Evolutionary conservation across 1,139 yeast genomes (phyloP).

Genomic region (Yamadazyma diospyri): DNA sequence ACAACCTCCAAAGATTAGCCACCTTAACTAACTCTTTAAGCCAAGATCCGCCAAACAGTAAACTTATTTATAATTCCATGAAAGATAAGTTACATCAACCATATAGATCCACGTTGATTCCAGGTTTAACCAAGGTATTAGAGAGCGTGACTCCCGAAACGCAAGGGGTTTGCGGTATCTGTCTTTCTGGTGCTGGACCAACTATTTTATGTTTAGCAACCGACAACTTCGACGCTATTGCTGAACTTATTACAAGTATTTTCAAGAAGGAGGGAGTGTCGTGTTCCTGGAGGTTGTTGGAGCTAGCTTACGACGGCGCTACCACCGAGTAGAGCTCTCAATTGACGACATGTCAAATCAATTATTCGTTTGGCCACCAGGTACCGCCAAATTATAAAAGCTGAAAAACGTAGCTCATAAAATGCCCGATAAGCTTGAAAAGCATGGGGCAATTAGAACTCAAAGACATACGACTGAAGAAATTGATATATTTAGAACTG

Average conservation of each 20-base stretch:
- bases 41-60: conserved; percentile 74
- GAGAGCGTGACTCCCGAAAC: conserved; percentile 79
- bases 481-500: too few relatives aligned
- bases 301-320: conserved; percentile 88
- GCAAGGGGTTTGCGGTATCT: conserved; percentile 86
- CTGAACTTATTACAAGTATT: conserved; percentile 65
- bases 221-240: conserved; percentile 79
- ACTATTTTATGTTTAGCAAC: conserved; percentile 94
- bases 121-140: conserved; percentile 82
- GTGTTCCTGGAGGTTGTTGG: conserved; percentile 80
- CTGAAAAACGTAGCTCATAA: too few relatives aligned
- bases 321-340: too few relatives aligned
- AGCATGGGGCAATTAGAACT: too few relatives aligned
- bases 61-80: conserved; percentile 89
- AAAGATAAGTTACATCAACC: conserved; percentile 96
- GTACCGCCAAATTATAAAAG: too few relatives aligned
- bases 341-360: too few relatives aligned
- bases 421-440: not conserved
- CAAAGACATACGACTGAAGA: too few relatives aligned
- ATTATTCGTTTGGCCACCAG: too few relatives aligned
- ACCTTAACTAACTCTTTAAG: conserved; percentile 71
- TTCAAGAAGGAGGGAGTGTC: conserved; percentile 64
- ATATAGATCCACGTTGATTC: conserved; percentile 83
- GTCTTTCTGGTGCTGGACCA: conserved; percentile 97
- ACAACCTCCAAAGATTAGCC: conserved; percentile 63